These are phyloP conservation scores for Solanum hybrid DNA, from an alignment of 305 asterid species.

Conservation along the genomic window DNA sequence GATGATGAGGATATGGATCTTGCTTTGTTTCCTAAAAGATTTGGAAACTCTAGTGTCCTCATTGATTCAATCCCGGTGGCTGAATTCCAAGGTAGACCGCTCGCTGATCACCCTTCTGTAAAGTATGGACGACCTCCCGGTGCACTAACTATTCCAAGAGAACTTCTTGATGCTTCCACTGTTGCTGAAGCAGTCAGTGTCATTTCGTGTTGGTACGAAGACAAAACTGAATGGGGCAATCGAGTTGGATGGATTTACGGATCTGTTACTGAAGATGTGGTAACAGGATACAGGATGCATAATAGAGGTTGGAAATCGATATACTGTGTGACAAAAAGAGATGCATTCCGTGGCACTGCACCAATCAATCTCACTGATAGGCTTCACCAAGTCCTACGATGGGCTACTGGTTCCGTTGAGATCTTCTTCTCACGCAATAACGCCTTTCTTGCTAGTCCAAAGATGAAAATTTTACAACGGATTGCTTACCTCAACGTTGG, in stretches of 20 bases:
- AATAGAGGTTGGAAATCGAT: slow-evolving; percentile 92
- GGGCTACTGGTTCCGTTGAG: slow-evolving; percentile 98
- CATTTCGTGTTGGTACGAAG: slow-evolving; percentile 95
- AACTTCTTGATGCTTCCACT: slow-evolving; percentile 78
- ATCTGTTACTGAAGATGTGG: slow-evolving; percentile 92
- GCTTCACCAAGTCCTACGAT: slow-evolving; percentile 94
- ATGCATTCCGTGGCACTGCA: slow-evolving; percentile 97
- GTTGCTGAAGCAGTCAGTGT: slow-evolving; percentile 95
- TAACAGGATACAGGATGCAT: slow-evolving; percentile 93
- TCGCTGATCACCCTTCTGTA: slow-evolving; percentile 87
- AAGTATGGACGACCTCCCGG: slow-evolving; percentile 89
- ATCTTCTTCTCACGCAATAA: slow-evolving; percentile 90
- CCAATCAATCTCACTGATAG: slow-evolving; percentile 88
- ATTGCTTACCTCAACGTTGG: slow-evolving; percentile 91
- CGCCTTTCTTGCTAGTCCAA: slow-evolving; percentile 67
- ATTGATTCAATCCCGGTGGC: slow-evolving; percentile 86
- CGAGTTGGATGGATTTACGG: slow-evolving; percentile 97
- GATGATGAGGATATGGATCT: slow-evolving; percentile 77
- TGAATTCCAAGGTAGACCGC: slow-evolving; percentile 89
- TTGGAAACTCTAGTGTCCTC: slow-evolving; percentile 76
- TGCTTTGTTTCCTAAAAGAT: slow-evolving; percentile 67
- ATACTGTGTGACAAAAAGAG: slow-evolving; percentile 85
- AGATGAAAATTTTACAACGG: slow-evolving; percentile 70
- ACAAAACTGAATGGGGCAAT: slow-evolving; percentile 94
- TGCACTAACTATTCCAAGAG: slow-evolving; percentile 68